Conservation (phyloP, 2,329 filamentous ascomycete species). For the Metarhizium rileyi region DNA sequence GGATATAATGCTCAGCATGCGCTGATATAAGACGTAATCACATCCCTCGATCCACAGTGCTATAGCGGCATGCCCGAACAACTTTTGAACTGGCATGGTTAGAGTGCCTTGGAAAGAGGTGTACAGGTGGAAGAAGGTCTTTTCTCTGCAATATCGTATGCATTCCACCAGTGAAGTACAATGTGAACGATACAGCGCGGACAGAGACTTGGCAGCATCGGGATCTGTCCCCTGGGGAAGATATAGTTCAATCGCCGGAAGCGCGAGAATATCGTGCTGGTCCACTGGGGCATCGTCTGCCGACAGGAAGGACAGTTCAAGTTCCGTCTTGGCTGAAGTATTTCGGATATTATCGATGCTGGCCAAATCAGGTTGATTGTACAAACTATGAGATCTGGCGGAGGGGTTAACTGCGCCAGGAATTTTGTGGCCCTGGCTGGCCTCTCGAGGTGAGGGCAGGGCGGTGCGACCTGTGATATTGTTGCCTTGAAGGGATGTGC, state of each 20-base stretch:
- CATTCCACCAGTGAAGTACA: slow-evolving; percentile 93
- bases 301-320: slow-evolving; percentile 51
- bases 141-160: slow-evolving; percentile 92
- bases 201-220: slow-evolving; percentile 77
- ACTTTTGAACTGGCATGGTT: slow-evolving; percentile 90
- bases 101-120: slow-evolving; percentile 93
- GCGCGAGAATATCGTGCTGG: slow-evolving; percentile 59
- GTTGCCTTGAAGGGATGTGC: slow-evolving; percentile 18
- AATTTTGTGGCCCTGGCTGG: slow-evolving; percentile 12
- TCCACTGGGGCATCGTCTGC: slow-evolving; percentile 39
- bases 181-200: slow-evolving; percentile 84
- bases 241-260: slow-evolving; percentile 82
- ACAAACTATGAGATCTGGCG: slow-evolving; percentile 36
- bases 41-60: slow-evolving; percentile 92
- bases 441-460: slow-evolving; percentile 20
- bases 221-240: slow-evolving; percentile 73
- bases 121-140: slow-evolving; percentile 91
- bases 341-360: slow-evolving; percentile 50
- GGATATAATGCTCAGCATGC: slow-evolving; percentile 87
- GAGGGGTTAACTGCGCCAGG: slow-evolving; percentile 8
- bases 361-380: slow-evolving; percentile 47
- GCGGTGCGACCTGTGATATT: slow-evolving; percentile 16
- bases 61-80: slow-evolving; percentile 71
- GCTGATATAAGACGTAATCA: slow-evolving; percentile 92
- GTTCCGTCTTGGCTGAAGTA: slow-evolving; percentile 46